A percentile compares a stretch with the other conserved stretches of the same genome.
Conservation (phyloP, 352 stramenopile species). For the Globisporangium acanthophoron region DNA sequence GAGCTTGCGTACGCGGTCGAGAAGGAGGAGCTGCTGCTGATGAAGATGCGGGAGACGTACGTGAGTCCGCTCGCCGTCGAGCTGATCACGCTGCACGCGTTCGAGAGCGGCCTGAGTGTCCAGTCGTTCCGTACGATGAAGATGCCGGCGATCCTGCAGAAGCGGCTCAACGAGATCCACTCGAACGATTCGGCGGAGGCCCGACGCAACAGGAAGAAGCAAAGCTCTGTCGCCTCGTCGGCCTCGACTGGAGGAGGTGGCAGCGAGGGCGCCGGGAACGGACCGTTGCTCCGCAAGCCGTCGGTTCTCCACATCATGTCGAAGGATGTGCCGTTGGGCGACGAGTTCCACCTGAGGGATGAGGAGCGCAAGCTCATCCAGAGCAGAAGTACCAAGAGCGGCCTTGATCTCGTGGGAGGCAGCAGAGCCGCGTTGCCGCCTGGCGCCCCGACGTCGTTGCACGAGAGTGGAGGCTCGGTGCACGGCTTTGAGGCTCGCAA, state of each 20-base stretch:
- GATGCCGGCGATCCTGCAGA: conserved; percentile 57
- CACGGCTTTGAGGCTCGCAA: conserved; percentile 84
- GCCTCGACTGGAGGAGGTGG: background rate
- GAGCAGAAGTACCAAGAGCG: conserved; percentile 1
- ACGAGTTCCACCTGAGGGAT: conserved; percentile 54
- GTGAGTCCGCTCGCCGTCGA: conserved; percentile 70
- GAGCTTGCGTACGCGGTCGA: conserved; percentile 82
- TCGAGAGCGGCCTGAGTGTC: conserved; percentile 58
- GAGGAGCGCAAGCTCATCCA: conserved; percentile 48
- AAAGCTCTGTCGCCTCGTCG: background rate
- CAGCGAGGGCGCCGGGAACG: background rate
- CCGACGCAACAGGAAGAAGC: conserved; percentile 16
- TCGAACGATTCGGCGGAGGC: conserved; percentile 16
- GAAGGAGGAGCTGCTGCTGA: conserved; percentile 70
- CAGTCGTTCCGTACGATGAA: conserved; percentile 82
- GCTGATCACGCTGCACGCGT: conserved; percentile 62
- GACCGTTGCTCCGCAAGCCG: conserved; percentile 9
- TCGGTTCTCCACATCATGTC: conserved; percentile 71
- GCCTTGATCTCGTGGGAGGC: background rate
- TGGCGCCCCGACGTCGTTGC: background rate
- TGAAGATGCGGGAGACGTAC: conserved; percentile 82
- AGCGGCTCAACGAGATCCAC: conserved; percentile 69
- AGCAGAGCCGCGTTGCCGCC: background rate
- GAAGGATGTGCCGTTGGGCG: conserved; percentile 36
- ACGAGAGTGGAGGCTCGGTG: conserved; percentile 18